Conservation (phyloP, 2,329 filamentous ascomycete genomes). For the Xylariaceae sp. region DNA sequence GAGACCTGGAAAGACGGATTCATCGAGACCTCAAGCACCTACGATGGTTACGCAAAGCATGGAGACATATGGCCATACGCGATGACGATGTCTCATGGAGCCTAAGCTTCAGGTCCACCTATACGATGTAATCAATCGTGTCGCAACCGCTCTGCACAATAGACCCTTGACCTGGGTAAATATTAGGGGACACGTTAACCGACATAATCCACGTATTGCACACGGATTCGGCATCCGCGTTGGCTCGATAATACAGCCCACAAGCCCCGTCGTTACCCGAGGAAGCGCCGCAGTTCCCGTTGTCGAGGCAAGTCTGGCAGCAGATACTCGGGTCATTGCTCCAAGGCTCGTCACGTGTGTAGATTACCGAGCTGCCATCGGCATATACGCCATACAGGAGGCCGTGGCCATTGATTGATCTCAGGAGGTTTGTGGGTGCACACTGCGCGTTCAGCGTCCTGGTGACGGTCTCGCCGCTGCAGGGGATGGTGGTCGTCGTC, state of each 20-base stretch:
- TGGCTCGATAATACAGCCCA: constrained; percentile 19
- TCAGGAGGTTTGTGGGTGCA: constrained; percentile 20
- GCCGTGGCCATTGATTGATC: constrained; percentile 18
- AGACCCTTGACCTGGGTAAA: constrained; percentile 19
- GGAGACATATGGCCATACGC: not conserved
- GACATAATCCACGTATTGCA: constrained; percentile 21
- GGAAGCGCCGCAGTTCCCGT: constrained; percentile 21
- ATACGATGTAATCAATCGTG: constrained; percentile 3
- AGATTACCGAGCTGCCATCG: constrained; percentile 16
- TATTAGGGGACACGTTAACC: constrained; percentile 15
- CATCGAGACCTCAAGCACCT: not conserved
- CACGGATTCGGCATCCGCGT: constrained; percentile 6
- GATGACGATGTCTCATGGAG: not conserved
- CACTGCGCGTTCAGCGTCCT: constrained; percentile 6
- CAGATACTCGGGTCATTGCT: constrained; percentile 19
- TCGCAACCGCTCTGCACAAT: constrained; percentile 19
- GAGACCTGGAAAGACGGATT: too few relatives aligned
- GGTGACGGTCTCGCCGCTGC: constrained; percentile 10
- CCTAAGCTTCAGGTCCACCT: not conserved
- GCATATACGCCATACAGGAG: constrained; percentile 18
- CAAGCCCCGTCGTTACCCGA: constrained; percentile 14
- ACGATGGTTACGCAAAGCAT: not conserved
- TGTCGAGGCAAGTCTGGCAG: constrained; percentile 28
- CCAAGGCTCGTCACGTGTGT: constrained; percentile 15
- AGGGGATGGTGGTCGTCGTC: constrained; percentile 2